Conservation (phyloP, 306 rosid species). For the Dryas drummondii region DNA sequence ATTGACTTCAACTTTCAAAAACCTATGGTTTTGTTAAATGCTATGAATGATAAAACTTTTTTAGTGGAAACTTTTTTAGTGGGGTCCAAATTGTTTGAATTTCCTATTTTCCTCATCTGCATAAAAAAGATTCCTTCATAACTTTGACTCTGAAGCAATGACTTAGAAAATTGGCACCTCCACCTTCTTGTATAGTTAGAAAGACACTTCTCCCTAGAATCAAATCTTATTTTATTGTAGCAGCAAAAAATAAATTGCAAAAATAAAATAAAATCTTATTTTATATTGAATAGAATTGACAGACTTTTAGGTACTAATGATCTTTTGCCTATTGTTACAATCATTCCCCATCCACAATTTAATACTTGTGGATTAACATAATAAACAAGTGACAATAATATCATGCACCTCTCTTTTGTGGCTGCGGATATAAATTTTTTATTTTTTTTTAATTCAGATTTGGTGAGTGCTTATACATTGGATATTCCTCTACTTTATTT, state of each 20-base stretch:
- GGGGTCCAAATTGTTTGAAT: conserved; percentile 17
- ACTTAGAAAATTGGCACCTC: background rate
- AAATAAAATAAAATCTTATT: background rate
- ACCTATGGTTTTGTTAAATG: background rate
- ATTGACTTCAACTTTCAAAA: conserved; percentile 4
- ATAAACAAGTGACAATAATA: conserved; percentile 18
- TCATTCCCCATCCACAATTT: conserved; percentile 24
- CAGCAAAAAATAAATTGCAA: background rate
- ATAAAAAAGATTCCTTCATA: conserved; percentile 16
- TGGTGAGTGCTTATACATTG: conserved; percentile 61
- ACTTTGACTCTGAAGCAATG: conserved; percentile 41
- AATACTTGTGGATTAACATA: conserved; percentile 21
- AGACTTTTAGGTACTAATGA: conserved; percentile 8
- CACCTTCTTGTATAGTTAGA: conserved; percentile 31
- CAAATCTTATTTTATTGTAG: conserved; percentile 19
- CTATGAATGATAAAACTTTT: background rate
- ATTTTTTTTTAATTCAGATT: background rate
- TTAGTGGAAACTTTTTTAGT: background rate
- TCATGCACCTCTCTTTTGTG: background rate
- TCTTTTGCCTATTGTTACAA: conserved; percentile 27
- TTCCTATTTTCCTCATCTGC: conserved; percentile 26
- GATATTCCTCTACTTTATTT: conserved; percentile 34
- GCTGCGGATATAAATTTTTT: conserved; percentile 23
- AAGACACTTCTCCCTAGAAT: conserved; percentile 34
- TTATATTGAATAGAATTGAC: conserved; percentile 2